phyloP scores from a whole-genome alignment of 140 eudicot genomes.

The Anethum foeniculum region DNA sequence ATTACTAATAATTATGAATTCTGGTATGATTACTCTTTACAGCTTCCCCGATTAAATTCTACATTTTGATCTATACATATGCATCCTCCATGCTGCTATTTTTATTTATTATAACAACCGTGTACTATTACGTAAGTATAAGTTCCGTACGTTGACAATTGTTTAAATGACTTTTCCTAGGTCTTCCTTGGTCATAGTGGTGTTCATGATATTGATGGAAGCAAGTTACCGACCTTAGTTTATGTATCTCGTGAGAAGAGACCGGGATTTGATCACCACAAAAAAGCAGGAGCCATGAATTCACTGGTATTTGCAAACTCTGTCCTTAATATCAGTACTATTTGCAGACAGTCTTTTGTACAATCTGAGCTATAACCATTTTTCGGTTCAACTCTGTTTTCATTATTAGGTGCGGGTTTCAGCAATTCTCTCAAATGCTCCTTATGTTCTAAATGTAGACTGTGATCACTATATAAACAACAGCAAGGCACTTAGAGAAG shows the following conservation, averaged over 20 bases:
- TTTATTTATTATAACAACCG: background rate
- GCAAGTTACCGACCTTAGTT: conserved; percentile 13
- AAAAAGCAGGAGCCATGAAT: conserved; percentile 16
- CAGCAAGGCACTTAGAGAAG: conserved; percentile 18
- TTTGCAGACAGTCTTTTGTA: background rate
- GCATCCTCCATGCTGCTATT: background rate
- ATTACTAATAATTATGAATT: background rate
- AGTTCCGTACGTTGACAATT: background rate
- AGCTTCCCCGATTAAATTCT: background rate
- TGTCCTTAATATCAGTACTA: background rate
- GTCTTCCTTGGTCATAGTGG: conserved; percentile 12
- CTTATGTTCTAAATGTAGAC: conserved; percentile 11
- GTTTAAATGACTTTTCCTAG: background rate
- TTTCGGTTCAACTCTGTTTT: background rate
- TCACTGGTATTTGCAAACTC: background rate
- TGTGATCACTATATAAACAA: conserved; percentile 14
- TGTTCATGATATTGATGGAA: conserved; percentile 10
- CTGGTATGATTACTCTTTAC: background rate
- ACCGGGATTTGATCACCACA: conserved; percentile 17
- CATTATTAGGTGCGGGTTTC: conserved; percentile 12
- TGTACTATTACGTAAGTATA: background rate
- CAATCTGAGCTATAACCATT: background rate
- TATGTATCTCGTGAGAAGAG: conserved; percentile 25
- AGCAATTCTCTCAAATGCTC: conserved; percentile 12
- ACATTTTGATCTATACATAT: background rate